phyloP scores from a whole-genome alignment of 2,329 filamentous ascomycete species.

The Whalleya microplaca region DNA sequence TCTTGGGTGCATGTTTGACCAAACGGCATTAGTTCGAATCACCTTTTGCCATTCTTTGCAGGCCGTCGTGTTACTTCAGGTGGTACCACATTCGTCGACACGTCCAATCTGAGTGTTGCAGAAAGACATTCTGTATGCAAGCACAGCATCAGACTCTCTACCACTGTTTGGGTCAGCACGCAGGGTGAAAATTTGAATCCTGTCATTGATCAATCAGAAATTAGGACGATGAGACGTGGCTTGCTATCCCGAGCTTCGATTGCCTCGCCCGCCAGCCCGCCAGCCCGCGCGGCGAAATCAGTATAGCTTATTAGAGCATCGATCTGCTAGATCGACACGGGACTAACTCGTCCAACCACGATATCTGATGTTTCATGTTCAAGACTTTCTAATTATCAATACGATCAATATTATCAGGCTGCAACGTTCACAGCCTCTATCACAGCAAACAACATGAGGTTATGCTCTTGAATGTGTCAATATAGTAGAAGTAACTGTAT shows the following conservation, averaged over 20 bases:
- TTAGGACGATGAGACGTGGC: neutral
- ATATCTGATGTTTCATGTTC: constrained; percentile 7
- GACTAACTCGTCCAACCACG: constrained; percentile 5
- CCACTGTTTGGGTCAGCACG: neutral
- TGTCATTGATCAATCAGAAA: neutral
- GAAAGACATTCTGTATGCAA: neutral
- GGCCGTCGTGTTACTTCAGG: neutral
- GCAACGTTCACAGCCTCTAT: too few species aligned
- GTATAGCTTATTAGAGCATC: constrained; percentile 12
- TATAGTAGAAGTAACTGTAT: too few species aligned
- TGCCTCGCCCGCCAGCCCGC: constrained; percentile 1
- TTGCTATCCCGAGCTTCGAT: neutral
- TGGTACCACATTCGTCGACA: neutral
- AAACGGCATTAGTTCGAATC: neutral
- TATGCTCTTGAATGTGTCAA: too few species aligned
- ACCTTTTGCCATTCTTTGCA: neutral
- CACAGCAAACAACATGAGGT: too few species aligned
- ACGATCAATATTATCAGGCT: too few species aligned
- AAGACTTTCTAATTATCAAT: constrained; percentile 1
- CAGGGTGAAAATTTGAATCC: neutral
- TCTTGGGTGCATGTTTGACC: neutral
- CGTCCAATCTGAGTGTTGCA: neutral
- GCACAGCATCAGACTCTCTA: neutral
- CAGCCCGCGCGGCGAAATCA: too few species aligned
- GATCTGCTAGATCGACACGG: constrained; percentile 28